These are phyloP conservation scores for Larix kaempferi DNA, from an alignment of 75 land plant genomes.

Conservation along the genomic window DNA sequence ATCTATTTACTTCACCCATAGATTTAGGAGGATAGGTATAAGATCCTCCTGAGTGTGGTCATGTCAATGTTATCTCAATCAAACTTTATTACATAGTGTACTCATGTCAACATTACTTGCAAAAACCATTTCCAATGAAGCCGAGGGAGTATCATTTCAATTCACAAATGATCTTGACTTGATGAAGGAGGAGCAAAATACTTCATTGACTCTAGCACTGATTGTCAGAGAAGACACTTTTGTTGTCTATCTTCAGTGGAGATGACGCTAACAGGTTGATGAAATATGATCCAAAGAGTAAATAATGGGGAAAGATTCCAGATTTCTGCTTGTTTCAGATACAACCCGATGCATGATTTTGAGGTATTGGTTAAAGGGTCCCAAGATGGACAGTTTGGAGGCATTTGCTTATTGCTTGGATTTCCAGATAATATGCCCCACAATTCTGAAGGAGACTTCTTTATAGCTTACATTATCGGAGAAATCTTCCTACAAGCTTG, in stretches of 20 bases:
- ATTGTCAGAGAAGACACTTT: slow-evolving; percentile 61
- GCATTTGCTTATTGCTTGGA: slow-evolving; percentile 55
- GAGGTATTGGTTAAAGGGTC: slow-evolving; percentile 61
- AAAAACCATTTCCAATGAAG: slow-evolving; percentile 33
- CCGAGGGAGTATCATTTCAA: slow-evolving; percentile 42
- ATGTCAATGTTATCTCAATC: no score
- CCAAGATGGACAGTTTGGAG: slow-evolving; percentile 37
- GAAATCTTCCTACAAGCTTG: slow-evolving; percentile 11
- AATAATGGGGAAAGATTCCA: slow-evolving; percentile 44
- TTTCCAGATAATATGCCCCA: slow-evolving; percentile 63
- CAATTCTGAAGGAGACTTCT: slow-evolving; percentile 56
- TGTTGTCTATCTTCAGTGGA: slow-evolving; percentile 41
- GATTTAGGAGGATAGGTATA: no score
- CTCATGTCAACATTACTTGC: no score
- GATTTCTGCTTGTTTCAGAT: slow-evolving; percentile 56
- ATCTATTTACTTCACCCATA: no score
- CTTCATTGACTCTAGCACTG: slow-evolving; percentile 74
- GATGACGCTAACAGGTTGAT: slow-evolving; percentile 68
- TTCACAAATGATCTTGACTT: slow-evolving; percentile 80
- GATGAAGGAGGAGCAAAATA: slow-evolving; percentile 57
- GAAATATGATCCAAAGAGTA: slow-evolving; percentile 51
- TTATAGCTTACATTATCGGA: slow-evolving; percentile 70
- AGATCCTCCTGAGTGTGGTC: no score
- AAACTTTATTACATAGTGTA: no score
- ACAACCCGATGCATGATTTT: slow-evolving; percentile 43